These are phyloP conservation scores for Barnettozyma pratensis DNA, from an alignment of 805 yeast genomes.

Conservation along the genomic window DNA sequence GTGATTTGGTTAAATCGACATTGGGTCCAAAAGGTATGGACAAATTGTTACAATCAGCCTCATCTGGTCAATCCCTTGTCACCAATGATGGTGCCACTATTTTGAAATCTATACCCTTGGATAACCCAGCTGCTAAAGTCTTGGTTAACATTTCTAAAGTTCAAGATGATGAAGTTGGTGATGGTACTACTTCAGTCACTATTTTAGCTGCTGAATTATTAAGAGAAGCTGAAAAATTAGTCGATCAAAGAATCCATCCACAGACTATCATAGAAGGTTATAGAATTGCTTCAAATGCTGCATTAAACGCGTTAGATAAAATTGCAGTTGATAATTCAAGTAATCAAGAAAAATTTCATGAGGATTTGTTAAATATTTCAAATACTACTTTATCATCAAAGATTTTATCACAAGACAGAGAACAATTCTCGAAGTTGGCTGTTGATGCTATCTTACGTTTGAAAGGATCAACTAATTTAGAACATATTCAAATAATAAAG, in stretches of 20 bases:
- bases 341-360: slow-evolving; percentile 61
- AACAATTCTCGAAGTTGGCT: slow-evolving; percentile 80
- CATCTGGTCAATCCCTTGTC: slow-evolving; percentile 71
- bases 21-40: slow-evolving; percentile 99
- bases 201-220: slow-evolving; percentile 85
- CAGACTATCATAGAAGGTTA: slow-evolving; percentile 96
- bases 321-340: slow-evolving; percentile 76
- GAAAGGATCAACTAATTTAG: slow-evolving; percentile 86
- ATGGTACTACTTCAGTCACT: slow-evolving; percentile 96
- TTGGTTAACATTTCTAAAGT: slow-evolving; percentile 83
- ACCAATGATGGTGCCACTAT: slow-evolving; percentile 99
- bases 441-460: slow-evolving; percentile 91
- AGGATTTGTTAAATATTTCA: slow-evolving; percentile 82
- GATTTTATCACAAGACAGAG: slow-evolving; percentile 91
- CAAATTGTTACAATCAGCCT: slow-evolving; percentile 82
- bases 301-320: slow-evolving; percentile 70
- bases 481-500: slow-evolving; percentile 88
- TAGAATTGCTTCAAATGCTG: slow-evolving; percentile 83
- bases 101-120: slow-evolving; percentile 86
- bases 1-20: slow-evolving; percentile 91
- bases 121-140: slow-evolving; percentile 96
- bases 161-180: slow-evolving; percentile 81
- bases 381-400: slow-evolving; percentile 92
- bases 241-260: slow-evolving; percentile 93
- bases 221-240: slow-evolving; percentile 89